Conservation (phyloP, 176 grass and related monocot species). For the Poa pratensis region DNA sequence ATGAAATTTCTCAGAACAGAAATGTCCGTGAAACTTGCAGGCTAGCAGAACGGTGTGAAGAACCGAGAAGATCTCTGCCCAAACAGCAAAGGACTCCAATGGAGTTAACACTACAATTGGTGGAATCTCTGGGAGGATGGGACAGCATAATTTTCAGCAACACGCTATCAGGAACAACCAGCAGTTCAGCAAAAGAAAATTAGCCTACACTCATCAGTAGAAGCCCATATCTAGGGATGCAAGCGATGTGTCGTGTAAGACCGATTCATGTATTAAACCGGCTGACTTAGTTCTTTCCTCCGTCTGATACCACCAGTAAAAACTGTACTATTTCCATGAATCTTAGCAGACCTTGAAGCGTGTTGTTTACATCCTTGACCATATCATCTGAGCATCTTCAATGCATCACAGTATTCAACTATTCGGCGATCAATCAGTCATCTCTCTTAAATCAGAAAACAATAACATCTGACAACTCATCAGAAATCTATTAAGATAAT, state of each 20-base stretch:
- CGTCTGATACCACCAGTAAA: too few relatives aligned
- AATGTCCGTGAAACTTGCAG: background rate
- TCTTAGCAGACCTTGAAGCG: too few relatives aligned
- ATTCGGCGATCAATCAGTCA: background rate
- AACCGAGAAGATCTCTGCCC: background rate
- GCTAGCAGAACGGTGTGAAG: background rate
- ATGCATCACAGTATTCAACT: background rate
- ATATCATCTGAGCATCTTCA: background rate
- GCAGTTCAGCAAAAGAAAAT: constrained; percentile 13
- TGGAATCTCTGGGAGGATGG: constrained; percentile 7
- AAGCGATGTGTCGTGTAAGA: too few relatives aligned
- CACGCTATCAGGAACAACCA: background rate
- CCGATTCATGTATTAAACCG: too few relatives aligned
- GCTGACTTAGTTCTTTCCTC: too few relatives aligned
- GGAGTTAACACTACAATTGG: background rate
- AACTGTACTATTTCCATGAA: too few relatives aligned
- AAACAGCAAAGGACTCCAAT: background rate
- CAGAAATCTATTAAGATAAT: constrained; percentile 20
- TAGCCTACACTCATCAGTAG: background rate
- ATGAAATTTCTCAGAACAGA: background rate
- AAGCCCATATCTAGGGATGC: background rate
- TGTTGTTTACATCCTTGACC: too few relatives aligned
- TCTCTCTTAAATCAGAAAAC: constrained; percentile 14
- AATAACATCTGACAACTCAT: background rate
- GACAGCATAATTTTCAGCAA: background rate